Evolutionary conservation across 495 filamentous ascomycete genomes (phyloP), one percentile per base, ranked within the genome.

Genomic region (Collariella sp.): DNA sequence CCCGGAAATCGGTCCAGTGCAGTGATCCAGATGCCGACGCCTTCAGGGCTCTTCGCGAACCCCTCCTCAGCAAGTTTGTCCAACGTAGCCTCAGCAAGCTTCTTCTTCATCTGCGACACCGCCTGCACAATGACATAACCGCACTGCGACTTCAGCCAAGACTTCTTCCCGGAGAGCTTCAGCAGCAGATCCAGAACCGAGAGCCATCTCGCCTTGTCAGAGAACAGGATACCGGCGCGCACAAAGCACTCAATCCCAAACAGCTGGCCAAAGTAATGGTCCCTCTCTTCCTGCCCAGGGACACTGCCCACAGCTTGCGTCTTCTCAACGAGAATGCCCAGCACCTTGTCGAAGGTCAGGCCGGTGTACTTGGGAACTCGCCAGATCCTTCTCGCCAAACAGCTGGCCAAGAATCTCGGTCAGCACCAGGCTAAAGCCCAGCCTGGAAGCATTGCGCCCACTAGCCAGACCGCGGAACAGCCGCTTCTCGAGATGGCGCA

Each of bases 361-460:
- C 67, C 69, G 15, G 70, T 59, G 50, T 82, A 79, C 52, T 73
- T 76, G 19, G 64, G n/a, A n/a, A 64, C 29, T 39, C 12, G 66
- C 66, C 24, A 75, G 55, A 20, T 71, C 65, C 50, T 73, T 68
- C 23, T 70, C 45, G 1, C 75, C 78, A 58, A 77, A 78, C n/a
- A 87, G 62, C 62, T 85, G 81, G 1, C 76, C 73, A 36, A 94
- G 64, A 51, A 95, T 73, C 69, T 96, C 91, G 0, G 90, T 87
- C 58, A 97, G 69, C 2, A 91, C 89, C 52, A 96, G 74, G 35
- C 88, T 94, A 65, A 93, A 96, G n/a, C 93, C 93, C 52, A 91
- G 70, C 23, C 93, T 78, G 29, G 91, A 89, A 13, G 87, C 90
- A 71, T 96, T 95, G 20, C 88, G 81, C 41, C 89, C 85, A 63